Conservation (phyloP, 495 filamentous ascomycete species). For the Neurospora discreta region DNA sequence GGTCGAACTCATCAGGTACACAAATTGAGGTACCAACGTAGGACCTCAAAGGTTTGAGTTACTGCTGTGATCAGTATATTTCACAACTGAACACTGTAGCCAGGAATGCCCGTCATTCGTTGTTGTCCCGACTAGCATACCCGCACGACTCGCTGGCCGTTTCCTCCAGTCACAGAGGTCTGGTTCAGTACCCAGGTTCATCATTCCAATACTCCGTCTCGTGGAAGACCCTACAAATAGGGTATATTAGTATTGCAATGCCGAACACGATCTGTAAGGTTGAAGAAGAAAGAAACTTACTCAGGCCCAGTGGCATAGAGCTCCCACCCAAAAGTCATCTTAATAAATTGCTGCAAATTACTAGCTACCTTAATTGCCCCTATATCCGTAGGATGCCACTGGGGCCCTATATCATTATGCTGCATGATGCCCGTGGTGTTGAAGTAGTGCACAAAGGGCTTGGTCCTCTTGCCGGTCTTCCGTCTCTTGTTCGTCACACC, state of each 20-base stretch:
- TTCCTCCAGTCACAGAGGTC: not conserved
- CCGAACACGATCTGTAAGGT: not conserved
- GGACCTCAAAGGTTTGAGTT: too few relatives aligned
- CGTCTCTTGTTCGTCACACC: slow-evolving; percentile 30
- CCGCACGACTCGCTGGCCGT: not conserved
- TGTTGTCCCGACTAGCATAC: not conserved
- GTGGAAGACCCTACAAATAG: slow-evolving; percentile 39
- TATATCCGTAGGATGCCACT: slow-evolving; percentile 55
- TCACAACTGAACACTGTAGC: not conserved
- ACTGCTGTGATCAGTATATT: too few relatives aligned
- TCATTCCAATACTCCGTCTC: slow-evolving; percentile 54
- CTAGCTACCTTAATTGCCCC: slow-evolving; percentile 59
- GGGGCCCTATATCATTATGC: slow-evolving; percentile 57
- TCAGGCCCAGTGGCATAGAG: slow-evolving; percentile 49
- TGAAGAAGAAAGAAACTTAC: slow-evolving; percentile 14
- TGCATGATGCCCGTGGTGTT: slow-evolving; percentile 56
- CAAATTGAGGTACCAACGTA: not conserved
- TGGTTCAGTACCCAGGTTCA: slow-evolving; percentile 32
- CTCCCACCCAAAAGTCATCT: slow-evolving; percentile 46
- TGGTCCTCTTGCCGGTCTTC: slow-evolving; percentile 19
- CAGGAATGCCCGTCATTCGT: not conserved
- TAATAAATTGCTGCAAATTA: slow-evolving; percentile 49
- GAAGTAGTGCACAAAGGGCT: slow-evolving; percentile 56
- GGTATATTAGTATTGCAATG: not conserved
- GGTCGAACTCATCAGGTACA: not conserved